These are phyloP conservation scores for Ilyonectria destructans DNA, from an alignment of 2,329 filamentous ascomycete genomes.

Conservation along the genomic window DNA sequence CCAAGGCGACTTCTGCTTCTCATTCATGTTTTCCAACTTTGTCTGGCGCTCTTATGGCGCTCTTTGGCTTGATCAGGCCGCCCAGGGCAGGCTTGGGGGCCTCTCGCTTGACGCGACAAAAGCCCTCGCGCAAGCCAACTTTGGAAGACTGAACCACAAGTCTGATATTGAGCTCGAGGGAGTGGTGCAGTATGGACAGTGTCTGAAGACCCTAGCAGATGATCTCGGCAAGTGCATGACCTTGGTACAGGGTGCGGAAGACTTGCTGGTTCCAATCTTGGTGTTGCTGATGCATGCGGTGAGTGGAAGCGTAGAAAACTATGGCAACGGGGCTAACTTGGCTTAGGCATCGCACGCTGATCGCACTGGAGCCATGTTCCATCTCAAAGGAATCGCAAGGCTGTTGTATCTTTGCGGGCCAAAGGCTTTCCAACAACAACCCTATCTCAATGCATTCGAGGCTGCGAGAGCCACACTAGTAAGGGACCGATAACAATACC, in stretches of 20 bases:
- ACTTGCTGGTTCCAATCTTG: conserved; percentile 29
- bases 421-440: conserved; percentile 33
- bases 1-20: conserved; percentile 40
- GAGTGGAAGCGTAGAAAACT: background rate
- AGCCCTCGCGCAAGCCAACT: conserved; percentile 30
- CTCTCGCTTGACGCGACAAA: conserved; percentile 33
- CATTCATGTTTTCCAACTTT: conserved; percentile 42
- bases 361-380: conserved; percentile 28
- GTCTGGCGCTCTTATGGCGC: conserved; percentile 39
- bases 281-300: conserved; percentile 35
- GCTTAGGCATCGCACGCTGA: conserved; percentile 25
- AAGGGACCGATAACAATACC: background rate
- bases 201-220: conserved; percentile 15
- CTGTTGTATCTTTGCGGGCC: conserved; percentile 30
- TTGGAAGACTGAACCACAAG: conserved; percentile 28
- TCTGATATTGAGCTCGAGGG: conserved; percentile 25
- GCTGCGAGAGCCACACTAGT: conserved; percentile 35
- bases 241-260: background rate
- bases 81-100: conserved; percentile 34
- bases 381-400: conserved; percentile 28
- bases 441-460: conserved; percentile 35
- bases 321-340: background rate
- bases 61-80: conserved; percentile 37
- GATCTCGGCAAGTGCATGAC: conserved; percentile 20
- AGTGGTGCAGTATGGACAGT: conserved; percentile 27